These are phyloP conservation scores for Cyathus pygmaeus DNA, from an alignment of 1,284 basidiomycete genomes.

Conservation along the genomic window DNA sequence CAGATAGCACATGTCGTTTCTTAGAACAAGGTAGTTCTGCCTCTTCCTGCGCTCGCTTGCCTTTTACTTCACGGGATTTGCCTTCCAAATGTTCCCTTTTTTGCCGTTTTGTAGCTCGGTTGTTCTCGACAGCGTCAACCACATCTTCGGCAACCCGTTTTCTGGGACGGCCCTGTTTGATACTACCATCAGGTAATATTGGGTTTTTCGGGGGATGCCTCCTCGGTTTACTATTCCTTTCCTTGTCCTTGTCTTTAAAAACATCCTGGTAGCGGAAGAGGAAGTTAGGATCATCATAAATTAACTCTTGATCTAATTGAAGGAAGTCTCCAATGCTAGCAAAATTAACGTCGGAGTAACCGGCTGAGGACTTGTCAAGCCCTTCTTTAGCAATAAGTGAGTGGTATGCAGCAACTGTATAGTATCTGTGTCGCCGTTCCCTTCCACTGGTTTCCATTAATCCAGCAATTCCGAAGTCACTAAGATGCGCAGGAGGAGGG, in stretches of 20 bases:
- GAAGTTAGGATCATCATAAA: slow-evolving; percentile 60
- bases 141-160: slow-evolving; percentile 26
- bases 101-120: slow-evolving; percentile 17
- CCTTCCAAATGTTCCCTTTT: neutral
- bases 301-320: slow-evolving; percentile 50
- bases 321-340: slow-evolving; percentile 64
- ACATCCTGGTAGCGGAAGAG: slow-evolving; percentile 60
- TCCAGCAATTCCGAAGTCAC: slow-evolving; percentile 72
- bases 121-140: too few relatives aligned
- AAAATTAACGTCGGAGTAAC: slow-evolving; percentile 58
- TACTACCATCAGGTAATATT: slow-evolving; percentile 50
- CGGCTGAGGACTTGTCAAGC: slow-evolving; percentile 58
- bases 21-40: slow-evolving; percentile 3
- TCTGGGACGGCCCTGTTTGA: slow-evolving; percentile 54
- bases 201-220: slow-evolving; percentile 49
- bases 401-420: slow-evolving; percentile 70
- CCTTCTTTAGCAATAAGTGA: slow-evolving; percentile 66
- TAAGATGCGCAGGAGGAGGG: slow-evolving; percentile 72
- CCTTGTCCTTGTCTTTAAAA: slow-evolving; percentile 46
- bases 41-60: slow-evolving; percentile 3
- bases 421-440: slow-evolving; percentile 84
- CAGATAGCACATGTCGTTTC: too few relatives aligned
- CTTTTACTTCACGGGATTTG: neutral
- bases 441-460: slow-evolving; percentile 81
- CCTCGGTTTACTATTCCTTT: slow-evolving; percentile 27